Evolutionary conservation across 495 filamentous ascomycete species (phyloP), one percentile per base, ranked within the genome.

Genomic region (Aspergillus ellipticus): DNA sequence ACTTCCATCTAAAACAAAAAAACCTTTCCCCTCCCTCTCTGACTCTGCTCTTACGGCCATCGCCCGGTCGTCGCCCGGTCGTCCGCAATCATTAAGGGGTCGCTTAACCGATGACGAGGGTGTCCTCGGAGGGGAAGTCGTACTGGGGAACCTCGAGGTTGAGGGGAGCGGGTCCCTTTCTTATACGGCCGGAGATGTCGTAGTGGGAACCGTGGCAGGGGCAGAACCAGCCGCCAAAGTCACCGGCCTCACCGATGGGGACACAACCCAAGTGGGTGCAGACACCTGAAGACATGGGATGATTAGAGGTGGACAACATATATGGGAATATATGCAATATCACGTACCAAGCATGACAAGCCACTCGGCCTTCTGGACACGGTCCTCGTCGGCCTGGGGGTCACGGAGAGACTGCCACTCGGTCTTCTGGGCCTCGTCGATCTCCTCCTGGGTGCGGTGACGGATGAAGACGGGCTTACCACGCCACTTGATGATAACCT

Each of bases 401-500:
- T 99, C 94, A 75, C 95, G 85, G 64, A 99, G 79, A 53, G 78
- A 69, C 66, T 87, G 74, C 77, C 93, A 84, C 64, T 92, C 84
- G 66, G 85, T 81, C 53, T 81, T 74, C 69, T 92, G 85, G 74
- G 90, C 90, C 75, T 92, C 89, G 55, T 86, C 79, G 77, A 96
- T 95, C 78, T 96, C 90, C 57, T 80, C 80, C 63, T 80, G 70
- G 60, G 95, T 99, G 62, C 95, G 90, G 86, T 99, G 95, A 72
- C 95, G 93, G 85, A 99, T 92, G 84, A 99, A 97, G 74, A 99
- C 90, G 72, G 95, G 95, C 86, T 99, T 99, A 70, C 95, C 95
- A 79, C 95, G 88, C 95, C 95, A 99, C 82, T 99, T 99, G 83
- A 99, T 93, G 75, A 97, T 95, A 73, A 97, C 88, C 90, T 95